Percentiles rank a stretch among this genome's conserved stretches.
Conservation (phyloP, 2,329 filamentous ascomycete species). For the Aphanocladium album region DNA sequence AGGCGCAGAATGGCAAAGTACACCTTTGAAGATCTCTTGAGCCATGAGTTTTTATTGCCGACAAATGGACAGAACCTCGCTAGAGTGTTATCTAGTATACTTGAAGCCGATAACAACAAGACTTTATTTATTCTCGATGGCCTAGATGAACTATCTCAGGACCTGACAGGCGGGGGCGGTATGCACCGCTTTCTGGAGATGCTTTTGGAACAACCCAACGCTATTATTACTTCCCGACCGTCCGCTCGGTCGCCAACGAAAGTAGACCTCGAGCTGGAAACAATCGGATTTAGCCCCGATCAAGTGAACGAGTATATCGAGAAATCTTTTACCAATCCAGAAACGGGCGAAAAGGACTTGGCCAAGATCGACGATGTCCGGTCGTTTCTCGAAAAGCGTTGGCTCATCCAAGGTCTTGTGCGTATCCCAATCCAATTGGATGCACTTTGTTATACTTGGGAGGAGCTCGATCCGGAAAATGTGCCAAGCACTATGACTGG, state of each 20-base stretch:
- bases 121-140: constrained; percentile 39
- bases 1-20: constrained; percentile 15
- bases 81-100: constrained; percentile 15
- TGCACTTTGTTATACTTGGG: constrained; percentile 37
- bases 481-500: constrained; percentile 32
- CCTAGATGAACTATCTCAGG: constrained; percentile 34
- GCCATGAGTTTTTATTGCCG: constrained; percentile 24
- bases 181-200: not conserved
- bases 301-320: not conserved
- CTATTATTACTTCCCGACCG: constrained; percentile 38
- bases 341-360: constrained; percentile 25
- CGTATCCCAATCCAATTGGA: constrained; percentile 42
- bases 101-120: constrained; percentile 8
- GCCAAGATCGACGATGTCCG: constrained; percentile 2
- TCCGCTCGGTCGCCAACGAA: constrained; percentile 17
- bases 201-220: constrained; percentile 14
- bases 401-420: constrained; percentile 30
- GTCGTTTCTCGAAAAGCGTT: constrained; percentile 27
- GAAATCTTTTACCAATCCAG: constrained; percentile 28
- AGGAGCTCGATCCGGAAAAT: constrained; percentile 12
- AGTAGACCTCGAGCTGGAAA: constrained; percentile 7
- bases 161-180: not conserved
- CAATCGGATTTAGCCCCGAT: not conserved
- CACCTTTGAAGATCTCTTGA: constrained; percentile 22
- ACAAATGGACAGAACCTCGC: constrained; percentile 15